These are phyloP conservation scores for Trichophyton verrucosum DNA, from an alignment of 2,329 filamentous ascomycete genomes.

Conservation along the genomic window DNA sequence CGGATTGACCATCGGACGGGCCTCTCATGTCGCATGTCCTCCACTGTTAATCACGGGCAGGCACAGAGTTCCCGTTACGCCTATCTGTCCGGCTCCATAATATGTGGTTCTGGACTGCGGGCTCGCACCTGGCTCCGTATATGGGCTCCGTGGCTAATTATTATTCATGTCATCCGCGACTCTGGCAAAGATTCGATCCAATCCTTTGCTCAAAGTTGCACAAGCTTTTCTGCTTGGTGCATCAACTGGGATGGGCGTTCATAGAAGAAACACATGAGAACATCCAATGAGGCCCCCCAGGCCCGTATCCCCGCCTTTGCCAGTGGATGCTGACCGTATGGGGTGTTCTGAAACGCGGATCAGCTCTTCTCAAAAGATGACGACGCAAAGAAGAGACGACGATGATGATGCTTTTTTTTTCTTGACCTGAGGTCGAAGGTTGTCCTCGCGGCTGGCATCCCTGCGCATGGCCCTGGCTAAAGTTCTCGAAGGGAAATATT, in stretches of 20 bases:
- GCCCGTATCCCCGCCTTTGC: not conserved
- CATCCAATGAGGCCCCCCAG: not conserved
- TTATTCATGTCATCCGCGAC: not conserved
- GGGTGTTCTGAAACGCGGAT: not conserved
- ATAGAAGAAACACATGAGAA: not conserved
- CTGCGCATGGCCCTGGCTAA: not conserved
- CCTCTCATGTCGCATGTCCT: not conserved
- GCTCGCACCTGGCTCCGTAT: not conserved
- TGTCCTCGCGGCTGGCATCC: not conserved
- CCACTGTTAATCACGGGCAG: not conserved
- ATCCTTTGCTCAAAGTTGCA: not conserved
- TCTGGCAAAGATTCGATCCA: not conserved
- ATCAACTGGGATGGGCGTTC: not conserved
- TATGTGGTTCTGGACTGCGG: not conserved
- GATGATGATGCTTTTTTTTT: no score
- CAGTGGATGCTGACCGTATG: not conserved
- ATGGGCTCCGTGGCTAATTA: not conserved
- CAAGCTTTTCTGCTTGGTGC: not conserved
- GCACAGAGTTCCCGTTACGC: not conserved
- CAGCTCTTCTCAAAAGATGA: not conserved
- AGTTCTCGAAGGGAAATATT: not conserved
- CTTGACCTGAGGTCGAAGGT: not conserved
- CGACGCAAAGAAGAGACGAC: not conserved
- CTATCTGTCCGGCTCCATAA: not conserved
- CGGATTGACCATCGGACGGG: not conserved